Base-by-base conservation (phyloP, 2,329 filamentous ascomycete genomes). In the Fusarium armeniacum region DNA sequence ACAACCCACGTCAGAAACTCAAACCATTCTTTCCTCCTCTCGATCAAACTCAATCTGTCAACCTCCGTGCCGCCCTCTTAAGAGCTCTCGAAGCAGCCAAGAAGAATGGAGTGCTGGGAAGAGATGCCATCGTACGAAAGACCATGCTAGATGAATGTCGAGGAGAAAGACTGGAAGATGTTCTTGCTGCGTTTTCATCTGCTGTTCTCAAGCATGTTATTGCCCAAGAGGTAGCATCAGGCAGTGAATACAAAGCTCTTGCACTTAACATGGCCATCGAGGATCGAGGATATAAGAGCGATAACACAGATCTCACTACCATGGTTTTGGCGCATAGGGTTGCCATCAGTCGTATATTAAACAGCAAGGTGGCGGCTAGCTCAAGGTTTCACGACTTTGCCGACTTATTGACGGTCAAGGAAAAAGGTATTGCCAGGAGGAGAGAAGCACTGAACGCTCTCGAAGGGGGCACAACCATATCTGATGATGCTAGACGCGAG, bases 61-160 rank as follows among this genome's bases (percentile, higher is more conserved):
- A 97, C 77, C 87, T 99, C 9, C 93, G 96, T 52, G 90, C 93
- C 33, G 93, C 93, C 11, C 85, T 98, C 11, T 91, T 94, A 73
- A 89, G 93, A 78, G 89, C 87, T 71, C 87, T 99, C 56, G 92
- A 95, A 68, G 90, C 93, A 53, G 84, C 93, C 63, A 98, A 98
- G 83, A 97, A 97, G 82, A 93, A 89, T 81, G 94, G 94, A 32
- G 83, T 91, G 1, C 83, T 98, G 11, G 93, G 93, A 5, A 86
- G 93, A 51, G 94, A 97, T 75, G 87, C 88, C 0, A 87, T 97
- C 1, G 81, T 98, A 33, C 89, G 96, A 53, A 98, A 97, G 82
- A 97, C 93, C 0, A 97, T 98, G 93, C 84, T 99, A 53, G 96
- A 99, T 77, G 95, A 99, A 74, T 99, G 96, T 81, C 94, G 92